These are phyloP conservation scores for Hypoxylon lienhwacheense DNA, from an alignment of 495 filamentous ascomycete species.

Conservation along the genomic window DNA sequence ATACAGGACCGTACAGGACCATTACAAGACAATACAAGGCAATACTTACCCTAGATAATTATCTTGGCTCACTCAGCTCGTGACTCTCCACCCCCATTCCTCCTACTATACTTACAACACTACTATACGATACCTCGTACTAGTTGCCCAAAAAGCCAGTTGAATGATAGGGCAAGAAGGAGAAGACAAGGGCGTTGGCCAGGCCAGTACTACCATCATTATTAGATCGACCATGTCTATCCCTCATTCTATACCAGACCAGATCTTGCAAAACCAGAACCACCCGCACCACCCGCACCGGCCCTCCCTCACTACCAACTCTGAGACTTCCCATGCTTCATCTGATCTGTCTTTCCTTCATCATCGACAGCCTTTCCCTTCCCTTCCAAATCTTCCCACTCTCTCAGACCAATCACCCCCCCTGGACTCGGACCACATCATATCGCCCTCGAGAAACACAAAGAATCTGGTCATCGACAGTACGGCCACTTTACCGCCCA, in stretches of 20 bases:
- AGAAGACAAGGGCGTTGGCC: conserved; percentile 30
- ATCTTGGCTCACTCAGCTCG: conserved; percentile 23
- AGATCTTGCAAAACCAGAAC: conserved; percentile 19
- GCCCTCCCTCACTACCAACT: conserved; percentile 35
- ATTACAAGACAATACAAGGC: too few species aligned
- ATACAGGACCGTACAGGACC: too few species aligned
- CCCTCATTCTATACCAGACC: conserved; percentile 18
- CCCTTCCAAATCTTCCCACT: conserved; percentile 28
- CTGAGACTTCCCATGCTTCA: conserved; percentile 40
- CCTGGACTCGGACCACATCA: conserved; percentile 16
- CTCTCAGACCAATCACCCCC: conserved; percentile 33
- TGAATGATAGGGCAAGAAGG: conserved; percentile 32
- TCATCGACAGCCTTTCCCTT: conserved; percentile 31
- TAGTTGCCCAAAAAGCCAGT: too few species aligned
- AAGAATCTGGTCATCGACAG: conserved; percentile 33
- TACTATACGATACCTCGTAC: too few species aligned
- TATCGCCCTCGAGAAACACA: conserved; percentile 35
- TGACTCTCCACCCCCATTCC: conserved; percentile 29
- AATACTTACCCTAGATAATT: too few species aligned
- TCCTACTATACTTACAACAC: too few species aligned
- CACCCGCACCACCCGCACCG: conserved; percentile 29
- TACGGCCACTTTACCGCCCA: conserved; percentile 13
- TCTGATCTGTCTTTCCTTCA: conserved; percentile 33
- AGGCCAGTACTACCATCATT: too few species aligned
- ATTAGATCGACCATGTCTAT: conserved; percentile 31